phyloP scores from a whole-genome alignment of 176 grass and related monocot genomes.

The Metroxylon sagu region DNA sequence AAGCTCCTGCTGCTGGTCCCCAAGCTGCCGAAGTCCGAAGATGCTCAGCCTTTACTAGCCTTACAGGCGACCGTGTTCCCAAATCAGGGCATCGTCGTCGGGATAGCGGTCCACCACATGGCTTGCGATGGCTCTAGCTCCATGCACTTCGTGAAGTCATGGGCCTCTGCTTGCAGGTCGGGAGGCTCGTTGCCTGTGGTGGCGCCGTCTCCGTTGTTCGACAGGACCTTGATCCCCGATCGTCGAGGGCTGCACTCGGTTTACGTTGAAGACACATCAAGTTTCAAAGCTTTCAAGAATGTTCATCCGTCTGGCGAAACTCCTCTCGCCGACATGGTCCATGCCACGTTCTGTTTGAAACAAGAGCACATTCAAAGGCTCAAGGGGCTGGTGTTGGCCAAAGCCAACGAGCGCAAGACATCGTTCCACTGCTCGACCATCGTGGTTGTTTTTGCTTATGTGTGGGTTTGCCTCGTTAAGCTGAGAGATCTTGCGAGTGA shows the following conservation, averaged over 20 bases:
- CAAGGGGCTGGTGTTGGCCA: slow-evolving; percentile 2
- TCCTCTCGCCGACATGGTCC: neutral
- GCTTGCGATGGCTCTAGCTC: slow-evolving; percentile 21
- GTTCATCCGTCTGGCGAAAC: too few relatives aligned
- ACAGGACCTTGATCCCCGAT: slow-evolving; percentile 19
- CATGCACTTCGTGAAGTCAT: slow-evolving; percentile 15
- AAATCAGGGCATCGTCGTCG: slow-evolving; percentile 13
- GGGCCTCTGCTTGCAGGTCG: slow-evolving; percentile 10
- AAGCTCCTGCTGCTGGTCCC: neutral
- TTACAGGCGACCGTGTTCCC: slow-evolving; percentile 21
- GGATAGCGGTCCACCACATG: slow-evolving; percentile 7
- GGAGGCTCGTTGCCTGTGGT: neutral
- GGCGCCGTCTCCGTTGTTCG: neutral
- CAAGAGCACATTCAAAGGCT: slow-evolving; percentile 14
- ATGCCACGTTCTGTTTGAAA: slow-evolving; percentile 6
- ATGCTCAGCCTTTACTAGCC: slow-evolving; percentile 4
- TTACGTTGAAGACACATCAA: too few relatives aligned
- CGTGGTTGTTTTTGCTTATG: slow-evolving; percentile 2
- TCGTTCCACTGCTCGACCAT: slow-evolving; percentile 4
- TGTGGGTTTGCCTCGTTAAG: slow-evolving; percentile 13
- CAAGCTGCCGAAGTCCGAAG: slow-evolving; percentile 1
- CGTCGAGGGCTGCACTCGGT: neutral
- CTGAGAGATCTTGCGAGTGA: neutral
- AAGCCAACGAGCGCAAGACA: neutral
- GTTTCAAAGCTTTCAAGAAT: too few relatives aligned